A percentile compares a stretch with the other conserved stretches of the same genome.
Conservation (phyloP, 2,329 filamentous ascomycete genomes). For the Phialocephala sp. region DNA sequence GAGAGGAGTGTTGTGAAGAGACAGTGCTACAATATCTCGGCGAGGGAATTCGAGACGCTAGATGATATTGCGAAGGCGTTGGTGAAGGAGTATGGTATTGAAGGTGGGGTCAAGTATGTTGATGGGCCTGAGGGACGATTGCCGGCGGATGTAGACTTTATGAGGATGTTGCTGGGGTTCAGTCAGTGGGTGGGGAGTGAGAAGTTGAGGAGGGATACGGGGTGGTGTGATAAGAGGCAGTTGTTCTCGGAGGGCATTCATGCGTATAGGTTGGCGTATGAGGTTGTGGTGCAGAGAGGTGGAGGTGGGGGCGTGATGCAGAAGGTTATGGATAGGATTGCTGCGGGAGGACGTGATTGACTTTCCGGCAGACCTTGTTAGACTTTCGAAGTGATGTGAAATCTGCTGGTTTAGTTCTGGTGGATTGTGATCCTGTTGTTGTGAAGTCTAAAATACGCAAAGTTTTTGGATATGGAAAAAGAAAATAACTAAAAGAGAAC, state of each 20-base stretch:
- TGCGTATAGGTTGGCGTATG: conserved; percentile 24
- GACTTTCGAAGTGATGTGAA: too few species aligned
- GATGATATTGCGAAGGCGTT: conserved; percentile 48
- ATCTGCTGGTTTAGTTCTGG: too few species aligned
- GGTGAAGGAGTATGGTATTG: conserved; percentile 48
- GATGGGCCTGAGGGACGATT: conserved; percentile 2
- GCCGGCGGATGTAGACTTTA: conserved; percentile 16
- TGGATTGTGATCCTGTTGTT: too few species aligned
- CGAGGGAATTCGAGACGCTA: conserved; percentile 51
- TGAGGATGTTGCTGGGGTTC: conserved; percentile 26
- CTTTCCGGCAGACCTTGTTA: too few species aligned
- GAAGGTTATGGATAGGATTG: neutral
- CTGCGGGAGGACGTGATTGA: neutral
- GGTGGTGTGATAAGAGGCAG: conserved; percentile 26
- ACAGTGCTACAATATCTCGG: conserved; percentile 54
- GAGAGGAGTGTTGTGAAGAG: conserved; percentile 44
- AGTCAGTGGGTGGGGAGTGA: conserved; percentile 28
- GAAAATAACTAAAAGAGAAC: too few species aligned
- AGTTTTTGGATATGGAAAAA: too few species aligned
- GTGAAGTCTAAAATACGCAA: too few species aligned
- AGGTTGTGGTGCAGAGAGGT: conserved; percentile 9
- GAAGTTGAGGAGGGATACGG: conserved; percentile 28
- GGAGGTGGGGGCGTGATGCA: neutral
- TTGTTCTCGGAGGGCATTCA: conserved; percentile 25
- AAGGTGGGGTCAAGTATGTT: conserved; percentile 39